phyloP scores from a whole-genome alignment of 306 rosid genomes.

The Notholithocarpus densiflorus region DNA sequence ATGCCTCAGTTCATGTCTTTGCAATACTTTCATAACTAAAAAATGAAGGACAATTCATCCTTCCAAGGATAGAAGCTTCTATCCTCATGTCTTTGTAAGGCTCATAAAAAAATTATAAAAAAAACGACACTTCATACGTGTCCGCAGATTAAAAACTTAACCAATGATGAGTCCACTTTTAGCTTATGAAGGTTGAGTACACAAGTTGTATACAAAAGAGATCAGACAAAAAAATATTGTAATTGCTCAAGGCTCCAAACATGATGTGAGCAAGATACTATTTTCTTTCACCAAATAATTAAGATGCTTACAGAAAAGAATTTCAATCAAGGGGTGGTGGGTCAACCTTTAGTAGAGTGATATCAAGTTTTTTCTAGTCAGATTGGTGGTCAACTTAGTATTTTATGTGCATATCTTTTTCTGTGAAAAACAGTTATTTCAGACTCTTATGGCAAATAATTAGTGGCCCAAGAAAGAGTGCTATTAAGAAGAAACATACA shows the following conservation, averaged over 20 bases:
- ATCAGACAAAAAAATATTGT: conserved; percentile 1
- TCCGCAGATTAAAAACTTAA: conserved; percentile 8
- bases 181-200: not conserved
- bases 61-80: conserved; percentile 4
- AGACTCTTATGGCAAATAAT: not conserved
- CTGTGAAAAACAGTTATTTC: not conserved
- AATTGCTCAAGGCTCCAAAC: conserved; percentile 2
- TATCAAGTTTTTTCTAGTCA: not conserved
- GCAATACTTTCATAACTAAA: conserved; percentile 10
- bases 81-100: conserved; percentile 15
- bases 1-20: conserved; percentile 15
- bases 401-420: not conserved
- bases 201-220: conserved; percentile 6
- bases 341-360: not conserved
- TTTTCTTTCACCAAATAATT: not conserved
- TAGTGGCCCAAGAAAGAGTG: not conserved
- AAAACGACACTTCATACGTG: not conserved
- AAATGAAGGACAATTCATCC: conserved; percentile 1
- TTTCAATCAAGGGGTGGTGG: not conserved
- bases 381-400: not conserved
- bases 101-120: not conserved
- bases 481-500: not conserved
- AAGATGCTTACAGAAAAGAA: not conserved
- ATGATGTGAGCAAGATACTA: conserved; percentile 4
- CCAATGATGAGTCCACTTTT: conserved; percentile 15